Percentiles rank a stretch among this genome's conserved stretches.
Conservation (phyloP, 2,329 filamentous ascomycete species). For the Chalaropsis ovoidea region DNA sequence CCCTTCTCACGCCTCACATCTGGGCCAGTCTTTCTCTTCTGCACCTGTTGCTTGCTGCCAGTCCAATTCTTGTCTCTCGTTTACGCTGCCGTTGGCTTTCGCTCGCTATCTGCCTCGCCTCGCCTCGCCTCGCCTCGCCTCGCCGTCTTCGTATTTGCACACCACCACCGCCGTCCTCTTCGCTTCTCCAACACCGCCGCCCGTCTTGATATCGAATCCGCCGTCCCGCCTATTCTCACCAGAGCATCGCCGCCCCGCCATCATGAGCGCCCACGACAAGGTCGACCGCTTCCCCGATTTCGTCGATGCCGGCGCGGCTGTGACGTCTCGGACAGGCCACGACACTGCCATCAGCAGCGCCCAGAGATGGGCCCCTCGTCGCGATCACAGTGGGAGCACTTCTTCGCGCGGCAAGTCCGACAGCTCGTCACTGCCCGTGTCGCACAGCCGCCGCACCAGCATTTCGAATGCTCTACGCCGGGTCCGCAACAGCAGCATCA, state of each 20-base stretch:
- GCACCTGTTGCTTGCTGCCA: not conserved
- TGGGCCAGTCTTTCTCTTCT: not conserved
- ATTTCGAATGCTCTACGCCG: conserved; percentile 66
- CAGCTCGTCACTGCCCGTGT: conserved; percentile 6
- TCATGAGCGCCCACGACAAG: conserved; percentile 29
- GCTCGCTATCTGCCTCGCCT: not conserved
- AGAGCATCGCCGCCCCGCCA: not conserved
- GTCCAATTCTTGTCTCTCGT: conserved; percentile 14
- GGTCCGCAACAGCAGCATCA: conserved; percentile 77
- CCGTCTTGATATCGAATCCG: too few species aligned
- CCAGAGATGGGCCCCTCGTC: conserved; percentile 20
- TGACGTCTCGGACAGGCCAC: conserved; percentile 19
- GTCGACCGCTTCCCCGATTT: conserved; percentile 51
- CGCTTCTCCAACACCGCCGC: not conserved
- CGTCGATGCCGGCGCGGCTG: conserved; percentile 35
- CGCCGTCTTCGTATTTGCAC: not conserved
- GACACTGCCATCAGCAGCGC: conserved; percentile 18
- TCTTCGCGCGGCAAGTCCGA: conserved; percentile 25
- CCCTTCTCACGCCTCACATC: not conserved
- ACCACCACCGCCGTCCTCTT: not conserved
- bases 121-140: not conserved
- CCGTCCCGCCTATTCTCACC: not conserved
- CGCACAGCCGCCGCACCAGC: conserved; percentile 20
- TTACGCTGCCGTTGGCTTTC: not conserved
- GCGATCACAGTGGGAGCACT: conserved; percentile 29